Evolutionary conservation across 2,329 filamentous ascomycete genomes (phyloP), one percentile per base, ranked within the genome.

Genomic region (Aspergillus sp.): DNA sequence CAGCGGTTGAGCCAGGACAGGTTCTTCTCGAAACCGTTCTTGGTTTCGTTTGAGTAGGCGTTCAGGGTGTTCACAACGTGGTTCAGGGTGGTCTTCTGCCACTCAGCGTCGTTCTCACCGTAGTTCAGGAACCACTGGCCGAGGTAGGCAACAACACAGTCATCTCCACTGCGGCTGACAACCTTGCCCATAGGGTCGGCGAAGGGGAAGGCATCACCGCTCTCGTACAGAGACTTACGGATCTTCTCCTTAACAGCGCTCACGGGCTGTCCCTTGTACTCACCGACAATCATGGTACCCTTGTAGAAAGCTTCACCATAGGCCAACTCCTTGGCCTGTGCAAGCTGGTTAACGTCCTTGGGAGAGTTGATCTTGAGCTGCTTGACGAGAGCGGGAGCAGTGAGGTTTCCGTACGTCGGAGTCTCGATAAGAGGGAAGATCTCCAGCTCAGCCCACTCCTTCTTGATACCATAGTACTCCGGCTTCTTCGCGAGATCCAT

Each of bases 91-190:
- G 85, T 82, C 64, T 90, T 80, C 72, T 91, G 91, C 95, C 95
- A 98, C 53, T 89, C 85, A 47, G 80, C 79, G 68, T 89, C 86
- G 63, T 91, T 91, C 78, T 93, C 91, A 63, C 95, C 95, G 72
- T 99, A 99, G 79, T 97, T 94, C 70, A 99, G 82, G 80, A 96
- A 99, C 93, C 95, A 99, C 79, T 99, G 95, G 70, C 97, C 94
- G 72, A 98, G 88, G 67, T 94, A 88, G 30, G 92, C 91, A 61
- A 95, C 94, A 60, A 97, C 92, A 74, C 95, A 98, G 68, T 96
- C 91, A 72, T 98, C 94, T 28, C 89, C 91, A 68, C 91, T 96
- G 77, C 95, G 86, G 72, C 90, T 94, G 62, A 96, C 87, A 66
- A 98, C 95, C 77, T 90, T 87, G 69, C 90, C 89, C 76, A 97